A percentile compares a stretch with the other conserved stretches of the same genome.
Evolutionary conservation across 2,329 filamentous ascomycete species (phyloP).

Genomic region (Dothideomycetes sp.): DNA sequence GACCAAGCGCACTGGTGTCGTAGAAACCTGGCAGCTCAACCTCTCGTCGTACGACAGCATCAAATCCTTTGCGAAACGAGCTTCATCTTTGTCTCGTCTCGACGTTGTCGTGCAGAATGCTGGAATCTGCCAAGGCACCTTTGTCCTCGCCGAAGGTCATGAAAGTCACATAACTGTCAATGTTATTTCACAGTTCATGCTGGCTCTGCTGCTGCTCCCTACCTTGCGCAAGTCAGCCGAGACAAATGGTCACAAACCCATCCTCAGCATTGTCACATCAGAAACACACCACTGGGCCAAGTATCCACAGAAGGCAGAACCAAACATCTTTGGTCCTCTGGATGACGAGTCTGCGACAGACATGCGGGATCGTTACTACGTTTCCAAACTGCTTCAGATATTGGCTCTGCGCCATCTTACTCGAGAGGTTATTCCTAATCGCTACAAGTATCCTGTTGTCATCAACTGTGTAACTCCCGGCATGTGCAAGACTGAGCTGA

Average conservation of each 20-base stretch:
- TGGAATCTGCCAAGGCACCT: constrained; percentile 17
- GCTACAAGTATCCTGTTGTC: constrained; percentile 29
- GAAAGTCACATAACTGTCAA: constrained; percentile 46
- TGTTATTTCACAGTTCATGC: constrained; percentile 43
- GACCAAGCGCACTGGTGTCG: constrained; percentile 24
- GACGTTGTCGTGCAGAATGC: constrained; percentile 22
- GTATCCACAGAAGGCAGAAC: constrained; percentile 27
- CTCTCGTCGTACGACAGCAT: constrained; percentile 32
- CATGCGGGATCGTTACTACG: constrained; percentile 35
- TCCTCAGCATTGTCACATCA: constrained; percentile 32
- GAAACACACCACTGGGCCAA: constrained; percentile 34
- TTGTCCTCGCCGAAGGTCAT: constrained; percentile 31
- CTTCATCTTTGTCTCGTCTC: constrained; percentile 16
- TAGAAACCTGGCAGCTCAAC: constrained; percentile 41
- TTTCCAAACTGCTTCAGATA: constrained; percentile 42
- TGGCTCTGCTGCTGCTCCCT: constrained; percentile 43
- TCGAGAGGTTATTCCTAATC: constrained; percentile 22
- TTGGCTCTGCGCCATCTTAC: constrained; percentile 34
- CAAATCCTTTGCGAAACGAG: constrained; percentile 26
- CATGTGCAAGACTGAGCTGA: constrained; percentile 40
- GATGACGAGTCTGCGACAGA: constrained; percentile 28
- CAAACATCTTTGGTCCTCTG: constrained; percentile 29
- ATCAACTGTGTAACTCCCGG: constrained; percentile 47
- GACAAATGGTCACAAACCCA: constrained; percentile 27
- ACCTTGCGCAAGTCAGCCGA: constrained; percentile 37